Evolutionary conservation across 1,284 basidiomycete genomes (phyloP).

Genomic region (Wolfiporia cocos): DNA sequence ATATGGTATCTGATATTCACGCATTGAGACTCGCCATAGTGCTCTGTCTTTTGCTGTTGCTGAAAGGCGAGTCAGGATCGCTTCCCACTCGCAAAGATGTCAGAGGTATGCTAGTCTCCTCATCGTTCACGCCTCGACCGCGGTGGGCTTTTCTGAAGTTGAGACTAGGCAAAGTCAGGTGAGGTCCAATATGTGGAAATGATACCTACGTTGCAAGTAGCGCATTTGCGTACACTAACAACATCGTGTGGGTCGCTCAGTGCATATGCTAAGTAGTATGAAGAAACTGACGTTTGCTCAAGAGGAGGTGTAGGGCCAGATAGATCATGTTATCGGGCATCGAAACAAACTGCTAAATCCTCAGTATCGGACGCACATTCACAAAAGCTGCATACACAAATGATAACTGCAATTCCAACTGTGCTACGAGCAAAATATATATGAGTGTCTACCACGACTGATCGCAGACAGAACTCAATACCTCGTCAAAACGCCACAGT

Average conservation of each 20-base stretch:
- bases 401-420: slow-evolving; percentile 12
- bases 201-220: slow-evolving; percentile 9
- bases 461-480: too few species aligned
- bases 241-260: too few species aligned
- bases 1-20: too few species aligned
- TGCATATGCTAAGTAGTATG: too few species aligned
- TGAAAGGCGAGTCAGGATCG: neutral
- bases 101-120: neutral
- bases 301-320: slow-evolving; percentile 13
- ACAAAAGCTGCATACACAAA: slow-evolving; percentile 9
- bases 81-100: neutral
- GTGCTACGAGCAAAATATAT: too few species aligned
- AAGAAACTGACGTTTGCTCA: slow-evolving; percentile 15
- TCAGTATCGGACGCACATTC: neutral
- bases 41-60: slow-evolving; percentile 1
- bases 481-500: slow-evolving; percentile 15
- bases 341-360: slow-evolving; percentile 6
- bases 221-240: slow-evolving; percentile 14
- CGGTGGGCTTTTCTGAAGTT: slow-evolving; percentile 9
- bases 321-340: slow-evolving; percentile 16
- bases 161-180: neutral
- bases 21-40: too few species aligned
- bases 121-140: slow-evolving; percentile 9
- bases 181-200: neutral
- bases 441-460: too few species aligned